These are phyloP conservation scores for Zoysia matrella DNA, from an alignment of 202 grass and related monocot species.

Conservation along the genomic window DNA sequence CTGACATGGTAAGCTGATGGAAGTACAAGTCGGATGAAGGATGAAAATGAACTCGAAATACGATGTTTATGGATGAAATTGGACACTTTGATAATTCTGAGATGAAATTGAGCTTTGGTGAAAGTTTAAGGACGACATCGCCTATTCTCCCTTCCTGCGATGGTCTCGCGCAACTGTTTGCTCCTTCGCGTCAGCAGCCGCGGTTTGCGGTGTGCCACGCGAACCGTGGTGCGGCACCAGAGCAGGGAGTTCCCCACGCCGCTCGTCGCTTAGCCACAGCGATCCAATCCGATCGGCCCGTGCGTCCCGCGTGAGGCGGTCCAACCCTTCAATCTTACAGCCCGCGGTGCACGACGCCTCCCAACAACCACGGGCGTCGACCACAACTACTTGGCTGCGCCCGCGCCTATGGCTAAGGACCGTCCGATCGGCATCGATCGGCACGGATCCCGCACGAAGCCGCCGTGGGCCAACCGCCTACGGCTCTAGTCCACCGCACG, in stretches of 20 bases:
- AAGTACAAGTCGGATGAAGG: too few species aligned
- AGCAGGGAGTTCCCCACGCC: neutral
- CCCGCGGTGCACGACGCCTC: neutral
- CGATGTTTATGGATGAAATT: too few species aligned
- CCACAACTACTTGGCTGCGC: too few species aligned
- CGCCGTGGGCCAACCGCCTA: neutral
- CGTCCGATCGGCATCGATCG: constrained; percentile 32
- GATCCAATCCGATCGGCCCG: constrained; percentile 8
- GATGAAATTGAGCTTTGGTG: too few species aligned
- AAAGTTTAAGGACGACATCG: too few species aligned
- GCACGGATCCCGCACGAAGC: neutral
- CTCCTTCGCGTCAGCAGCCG: neutral
- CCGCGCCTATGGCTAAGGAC: neutral
- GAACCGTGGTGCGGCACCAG: neutral
- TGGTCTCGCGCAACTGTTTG: neutral
- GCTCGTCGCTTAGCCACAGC: neutral
- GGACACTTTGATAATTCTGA: too few species aligned
- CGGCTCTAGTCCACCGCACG: neutral
- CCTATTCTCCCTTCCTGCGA: neutral
- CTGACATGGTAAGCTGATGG: too few species aligned
- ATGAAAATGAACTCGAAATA: too few species aligned
- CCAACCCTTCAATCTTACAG: constrained; percentile 14
- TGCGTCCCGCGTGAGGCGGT: neutral
- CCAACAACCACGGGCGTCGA: neutral
- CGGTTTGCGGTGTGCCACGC: constrained; percentile 1